Conservation (phyloP, 495 filamentous ascomycete species). For the Pyrenula massariospora region DNA sequence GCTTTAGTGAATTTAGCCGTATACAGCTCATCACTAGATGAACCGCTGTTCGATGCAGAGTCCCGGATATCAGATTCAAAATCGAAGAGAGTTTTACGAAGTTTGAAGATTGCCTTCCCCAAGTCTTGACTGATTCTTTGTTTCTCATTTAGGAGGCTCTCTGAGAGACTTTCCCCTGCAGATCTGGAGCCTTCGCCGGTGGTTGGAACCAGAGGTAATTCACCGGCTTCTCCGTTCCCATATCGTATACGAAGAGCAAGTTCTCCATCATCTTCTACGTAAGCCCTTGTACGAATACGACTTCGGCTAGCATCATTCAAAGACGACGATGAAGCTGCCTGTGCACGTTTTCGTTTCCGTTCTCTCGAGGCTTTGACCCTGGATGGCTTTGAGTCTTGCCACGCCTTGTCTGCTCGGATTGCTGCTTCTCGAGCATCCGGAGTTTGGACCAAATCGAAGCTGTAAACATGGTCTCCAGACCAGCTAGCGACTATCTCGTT, state of each 20-base stretch:
- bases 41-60: conserved; percentile 8
- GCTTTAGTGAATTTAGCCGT: conserved; percentile 31
- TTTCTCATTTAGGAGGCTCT: conserved; percentile 33
- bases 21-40: conserved; percentile 18
- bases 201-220: conserved; percentile 30
- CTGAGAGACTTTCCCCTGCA: conserved; percentile 26
- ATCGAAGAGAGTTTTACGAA: conserved; percentile 47
- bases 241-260: conserved; percentile 44
- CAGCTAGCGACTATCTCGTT: conserved; percentile 67
- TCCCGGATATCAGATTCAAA: conserved; percentile 24
- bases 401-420: conserved; percentile 5
- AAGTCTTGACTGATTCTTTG: conserved; percentile 42
- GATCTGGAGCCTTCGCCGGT: conserved; percentile 17
- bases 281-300: conserved; percentile 28
- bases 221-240: conserved; percentile 49
- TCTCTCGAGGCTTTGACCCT: conserved; percentile 25
- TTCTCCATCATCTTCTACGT: conserved; percentile 17
- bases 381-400: conserved; percentile 5
- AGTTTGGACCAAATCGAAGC: conserved; percentile 56
- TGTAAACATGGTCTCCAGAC: conserved; percentile 66
- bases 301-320: conserved; percentile 27
- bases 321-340: conserved; percentile 30
- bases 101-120: conserved; percentile 40
- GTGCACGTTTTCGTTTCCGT: conserved; percentile 48
- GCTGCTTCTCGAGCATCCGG: conserved; percentile 34